Conservation (phyloP, 2,329 filamentous ascomycete species). For the Grosmannia penicillata region DNA sequence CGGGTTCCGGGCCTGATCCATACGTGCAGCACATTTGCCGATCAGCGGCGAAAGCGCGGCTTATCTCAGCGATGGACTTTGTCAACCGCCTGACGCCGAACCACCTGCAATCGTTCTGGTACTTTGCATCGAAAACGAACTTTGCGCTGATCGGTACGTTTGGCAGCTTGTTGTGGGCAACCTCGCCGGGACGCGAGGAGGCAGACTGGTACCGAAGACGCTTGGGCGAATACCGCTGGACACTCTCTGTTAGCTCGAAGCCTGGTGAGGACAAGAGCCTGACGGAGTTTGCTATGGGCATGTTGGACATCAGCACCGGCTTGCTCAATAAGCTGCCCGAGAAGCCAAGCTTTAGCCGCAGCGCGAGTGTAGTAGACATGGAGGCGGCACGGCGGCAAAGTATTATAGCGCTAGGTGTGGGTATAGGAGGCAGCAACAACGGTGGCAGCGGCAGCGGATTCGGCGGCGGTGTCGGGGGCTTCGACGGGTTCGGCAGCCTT, state of each 20-base stretch:
- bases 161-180: constrained; percentile 78
- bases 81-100: constrained; percentile 80
- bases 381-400: constrained; percentile 14
- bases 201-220: constrained; percentile 82
- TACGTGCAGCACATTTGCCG: constrained; percentile 89
- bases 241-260: constrained; percentile 71
- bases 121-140: constrained; percentile 74
- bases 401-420: constrained; percentile 9
- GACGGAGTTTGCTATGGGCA: constrained; percentile 61
- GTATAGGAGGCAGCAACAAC: constrained; percentile 11
- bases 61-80: constrained; percentile 95
- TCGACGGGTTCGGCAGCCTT: constrained; percentile 26
- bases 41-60: constrained; percentile 79
- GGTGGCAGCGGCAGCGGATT: constrained; percentile 19
- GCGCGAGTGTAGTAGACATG: constrained; percentile 34
- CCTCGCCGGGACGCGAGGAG: constrained; percentile 73
- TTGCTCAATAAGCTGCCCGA: constrained; percentile 55
- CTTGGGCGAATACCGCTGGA: constrained; percentile 87
- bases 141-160: constrained; percentile 94
- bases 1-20: constrained; percentile 37
- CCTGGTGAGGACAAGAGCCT: constrained; percentile 41
- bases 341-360: constrained; percentile 51
- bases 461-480: constrained; percentile 9
- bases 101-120: constrained; percentile 88
- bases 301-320: constrained; percentile 58